phyloP scores from a whole-genome alignment of 495 filamentous ascomycete species.

The Mycothermus thermophilus region DNA sequence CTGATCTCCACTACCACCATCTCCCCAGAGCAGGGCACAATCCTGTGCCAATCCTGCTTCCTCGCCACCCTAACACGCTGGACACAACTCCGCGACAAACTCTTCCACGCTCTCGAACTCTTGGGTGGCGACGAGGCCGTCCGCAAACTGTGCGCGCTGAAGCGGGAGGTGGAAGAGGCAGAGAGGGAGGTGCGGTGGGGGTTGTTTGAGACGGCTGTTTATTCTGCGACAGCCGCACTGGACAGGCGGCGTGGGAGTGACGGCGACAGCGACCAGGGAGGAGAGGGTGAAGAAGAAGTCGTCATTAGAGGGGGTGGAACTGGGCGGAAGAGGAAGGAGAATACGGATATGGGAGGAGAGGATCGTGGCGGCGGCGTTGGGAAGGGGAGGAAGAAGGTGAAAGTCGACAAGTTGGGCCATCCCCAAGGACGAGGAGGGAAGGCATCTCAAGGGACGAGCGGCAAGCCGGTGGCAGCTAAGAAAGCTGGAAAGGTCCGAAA shows the following conservation, averaged over 20 bases:
- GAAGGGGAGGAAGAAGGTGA: too few relatives aligned
- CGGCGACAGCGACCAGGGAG: too few relatives aligned
- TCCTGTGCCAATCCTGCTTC: conserved; percentile 6
- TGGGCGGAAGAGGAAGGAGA: too few relatives aligned
- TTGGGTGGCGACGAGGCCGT: conserved; percentile 5
- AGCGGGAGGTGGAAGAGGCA: neutral
- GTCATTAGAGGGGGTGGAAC: too few relatives aligned
- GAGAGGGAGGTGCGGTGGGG: neutral
- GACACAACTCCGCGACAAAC: neutral
- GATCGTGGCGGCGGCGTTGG: too few relatives aligned
- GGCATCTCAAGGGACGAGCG: neutral
- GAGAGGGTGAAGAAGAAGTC: too few relatives aligned
- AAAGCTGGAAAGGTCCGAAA: neutral
- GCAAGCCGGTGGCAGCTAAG: neutral
- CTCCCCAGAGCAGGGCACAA: neutral
- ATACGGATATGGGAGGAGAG: too few relatives aligned
- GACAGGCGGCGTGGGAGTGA: too few relatives aligned
- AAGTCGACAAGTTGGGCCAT: too few relatives aligned
- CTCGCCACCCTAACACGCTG: conserved; percentile 1
- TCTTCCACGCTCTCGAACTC: neutral
- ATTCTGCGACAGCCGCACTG: conserved; percentile 1
- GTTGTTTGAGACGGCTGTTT: neutral
- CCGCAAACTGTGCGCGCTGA: neutral
- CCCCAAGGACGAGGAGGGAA: too few relatives aligned
- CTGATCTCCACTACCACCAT: neutral